Base-by-base conservation (phyloP, 495 filamentous ascomycete species). In the Hyaloscypha bicolor region DNA sequence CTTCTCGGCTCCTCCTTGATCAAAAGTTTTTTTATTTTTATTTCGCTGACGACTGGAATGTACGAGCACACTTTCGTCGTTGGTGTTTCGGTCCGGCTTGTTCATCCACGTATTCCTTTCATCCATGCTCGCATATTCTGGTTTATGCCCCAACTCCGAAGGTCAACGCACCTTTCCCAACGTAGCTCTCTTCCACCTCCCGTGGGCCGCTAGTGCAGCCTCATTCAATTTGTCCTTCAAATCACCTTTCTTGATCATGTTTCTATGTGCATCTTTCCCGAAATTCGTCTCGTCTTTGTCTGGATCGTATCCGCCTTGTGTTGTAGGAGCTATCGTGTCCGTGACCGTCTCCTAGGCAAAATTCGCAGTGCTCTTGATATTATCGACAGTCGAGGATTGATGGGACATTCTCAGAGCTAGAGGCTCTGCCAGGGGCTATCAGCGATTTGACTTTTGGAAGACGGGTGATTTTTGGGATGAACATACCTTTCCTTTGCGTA, bases 201-300 rank as follows among this genome's bases (percentile, higher is more conserved):
- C 4, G 9, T 19, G 33, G n/a, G 5, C 53, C 59, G 3, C 57
- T 55, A 60, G 16, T 33, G 70, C 67, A 48, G 70, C 70, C 39
- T 67, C 32, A 45, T 65, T 67, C 30, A 72, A 56, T 33, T 67
- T 65, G 42, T 72, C 53, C 37, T 72, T 72, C 9, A 60, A 55
- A 64, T 67, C 67, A 16, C 70, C 70, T 51, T 69, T 67, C 37
- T 62, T 56, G 30, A 66, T 37, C 16, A 32, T 63, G 22, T 72
- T 72, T 19, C 70, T 66, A 29, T 66, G 66, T 12, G 22, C 12
- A 31, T 72, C 70, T 56, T 64, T 37, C 39, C 32, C 48, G 66
- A 66, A 72, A 42, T 72, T 69, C 11, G 37, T 6, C 19, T 29
- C n/a, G 25, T 71, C 65, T 57, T 71, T 39, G 29, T 58, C 33